A percentile compares a stretch with the other conserved stretches of the same genome.
Conservation (phyloP, 371 early-diverging fungal genomes). For the Furculomyces boomerangus region DNA sequence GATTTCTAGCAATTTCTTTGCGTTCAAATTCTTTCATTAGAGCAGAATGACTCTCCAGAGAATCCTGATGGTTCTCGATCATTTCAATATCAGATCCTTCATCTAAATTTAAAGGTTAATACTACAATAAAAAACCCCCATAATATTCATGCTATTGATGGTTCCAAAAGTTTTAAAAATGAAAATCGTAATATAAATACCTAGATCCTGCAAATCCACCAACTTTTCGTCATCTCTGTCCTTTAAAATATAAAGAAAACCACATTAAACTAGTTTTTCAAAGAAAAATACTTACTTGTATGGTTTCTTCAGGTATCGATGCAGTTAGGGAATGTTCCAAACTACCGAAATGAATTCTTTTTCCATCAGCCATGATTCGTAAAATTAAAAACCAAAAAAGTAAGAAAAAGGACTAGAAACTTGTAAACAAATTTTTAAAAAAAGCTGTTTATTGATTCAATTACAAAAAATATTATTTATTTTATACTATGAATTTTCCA, state of each 20-base stretch:
- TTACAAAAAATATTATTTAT: not conserved
- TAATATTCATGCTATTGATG: not conserved
- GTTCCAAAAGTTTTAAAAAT: not conserved
- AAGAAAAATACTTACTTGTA: not conserved
- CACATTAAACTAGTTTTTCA: not conserved
- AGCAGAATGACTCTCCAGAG: not conserved
- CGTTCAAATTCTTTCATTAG: slow-evolving; percentile 69
- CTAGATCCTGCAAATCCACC: not conserved
- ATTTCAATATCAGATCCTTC: not conserved
- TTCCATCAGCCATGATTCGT: too few relatives aligned
- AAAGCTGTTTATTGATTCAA: not conserved
- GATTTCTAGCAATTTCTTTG: slow-evolving; percentile 47
- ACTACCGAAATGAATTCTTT: slow-evolving; percentile 9
- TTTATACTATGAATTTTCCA: not conserved
- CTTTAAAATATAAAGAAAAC: not conserved
- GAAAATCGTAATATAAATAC: not conserved
- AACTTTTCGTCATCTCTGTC: too few relatives aligned
- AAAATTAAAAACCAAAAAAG: not conserved
- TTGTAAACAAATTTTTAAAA: not conserved
- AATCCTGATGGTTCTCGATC: not conserved
- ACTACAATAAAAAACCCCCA: not conserved
- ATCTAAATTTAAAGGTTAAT: not conserved
- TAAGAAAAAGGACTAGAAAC: not conserved
- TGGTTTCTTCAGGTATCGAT: slow-evolving; percentile 1
- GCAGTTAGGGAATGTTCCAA: slow-evolving; percentile 12